Conservation (phyloP, 139 green algal species). For the Chlamydomonas schloesseri region DNA sequence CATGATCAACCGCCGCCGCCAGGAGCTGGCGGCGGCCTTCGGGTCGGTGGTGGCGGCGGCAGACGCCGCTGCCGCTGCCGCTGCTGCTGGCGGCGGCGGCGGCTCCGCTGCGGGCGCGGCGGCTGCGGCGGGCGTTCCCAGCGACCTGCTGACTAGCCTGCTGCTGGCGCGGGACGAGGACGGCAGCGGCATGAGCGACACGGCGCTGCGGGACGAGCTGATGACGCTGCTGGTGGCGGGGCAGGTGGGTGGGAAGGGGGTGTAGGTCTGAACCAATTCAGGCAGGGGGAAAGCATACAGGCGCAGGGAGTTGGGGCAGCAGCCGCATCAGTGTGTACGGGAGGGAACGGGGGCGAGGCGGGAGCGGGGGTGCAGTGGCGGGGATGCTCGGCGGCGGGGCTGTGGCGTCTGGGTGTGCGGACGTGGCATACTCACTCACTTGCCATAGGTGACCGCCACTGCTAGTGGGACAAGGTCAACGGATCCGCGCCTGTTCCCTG, state of each 20-base stretch:
- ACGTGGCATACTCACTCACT: too few species aligned
- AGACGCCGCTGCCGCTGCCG: not conserved
- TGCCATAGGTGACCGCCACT: too few species aligned
- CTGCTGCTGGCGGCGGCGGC: not conserved
- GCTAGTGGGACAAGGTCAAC: too few species aligned
- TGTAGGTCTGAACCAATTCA: too few species aligned
- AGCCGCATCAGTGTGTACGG: too few species aligned
- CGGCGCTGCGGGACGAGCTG: constrained; percentile 83
- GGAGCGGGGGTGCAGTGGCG: too few species aligned
- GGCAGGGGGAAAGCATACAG: too few species aligned
- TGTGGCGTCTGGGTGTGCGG: too few species aligned
- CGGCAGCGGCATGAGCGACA: constrained; percentile 73
- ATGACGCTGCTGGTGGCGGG: constrained; percentile 91
- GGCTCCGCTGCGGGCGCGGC: not conserved
- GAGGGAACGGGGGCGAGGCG: too few species aligned
- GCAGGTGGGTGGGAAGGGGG: not conserved
- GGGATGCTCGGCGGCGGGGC: too few species aligned
- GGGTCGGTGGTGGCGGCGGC: constrained; percentile 1
- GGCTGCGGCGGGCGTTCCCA: not conserved
- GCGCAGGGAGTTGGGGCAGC: too few species aligned
- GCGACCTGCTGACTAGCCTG: constrained; percentile 79
- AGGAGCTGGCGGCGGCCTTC: constrained; percentile 15
- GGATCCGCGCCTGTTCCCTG: too few species aligned
- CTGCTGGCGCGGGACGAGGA: constrained; percentile 74
- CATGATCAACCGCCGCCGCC: constrained; percentile 71